Evolutionary conservation across 1,284 basidiomycete species (phyloP), one percentile per base, ranked within the genome.

Genomic region (Heterobasidion parviporum): DNA sequence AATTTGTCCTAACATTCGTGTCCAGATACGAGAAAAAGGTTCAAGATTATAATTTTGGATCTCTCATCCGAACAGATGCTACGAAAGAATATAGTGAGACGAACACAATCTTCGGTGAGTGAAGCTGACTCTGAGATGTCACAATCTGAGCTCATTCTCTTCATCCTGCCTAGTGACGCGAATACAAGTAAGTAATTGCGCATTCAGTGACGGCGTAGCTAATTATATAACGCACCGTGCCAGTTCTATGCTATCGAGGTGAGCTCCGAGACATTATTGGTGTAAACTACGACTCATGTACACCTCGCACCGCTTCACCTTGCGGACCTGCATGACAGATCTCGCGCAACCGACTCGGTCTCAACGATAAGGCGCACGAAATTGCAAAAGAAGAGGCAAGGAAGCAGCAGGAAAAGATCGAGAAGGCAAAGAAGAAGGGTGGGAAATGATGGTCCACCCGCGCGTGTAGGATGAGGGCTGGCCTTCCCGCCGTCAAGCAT

Each of bases 41-140:
- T 56, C 88, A 92, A 67, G 95, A 99, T 65, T 94, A 90, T 75
- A 99, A 98, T 79, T 98, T 98, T 74, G 97, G 97, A 35, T 98
- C 93, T 2, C 77, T 99, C 63, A 89, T 99, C 63, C 85, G 97
- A 53, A 87, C 82, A 54, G 84, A 97, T 67, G 80, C 87, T 41
- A 77, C 75, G 52, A 80, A 84, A 59, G 92, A 96, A 67, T 99
- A 99, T 72, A 86, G 83, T 9, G 90, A 99, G 76, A 82, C 77
- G 54, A 99, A 98, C 76, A 92, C 93, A 12, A 96, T 98, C 59
- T 96, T 99, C 67, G 93, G 95, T 90, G 69, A 61, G 79, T 67
- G 1, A 34, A 55, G 34, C 20, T 49, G 50, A 54, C 53, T 47
- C 6, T 26, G 26, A 26, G 26, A 26, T 4, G 26, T 26, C 26